phyloP scores from a whole-genome alignment of 306 rosid genomes.

The Medicago truncatula region DNA sequence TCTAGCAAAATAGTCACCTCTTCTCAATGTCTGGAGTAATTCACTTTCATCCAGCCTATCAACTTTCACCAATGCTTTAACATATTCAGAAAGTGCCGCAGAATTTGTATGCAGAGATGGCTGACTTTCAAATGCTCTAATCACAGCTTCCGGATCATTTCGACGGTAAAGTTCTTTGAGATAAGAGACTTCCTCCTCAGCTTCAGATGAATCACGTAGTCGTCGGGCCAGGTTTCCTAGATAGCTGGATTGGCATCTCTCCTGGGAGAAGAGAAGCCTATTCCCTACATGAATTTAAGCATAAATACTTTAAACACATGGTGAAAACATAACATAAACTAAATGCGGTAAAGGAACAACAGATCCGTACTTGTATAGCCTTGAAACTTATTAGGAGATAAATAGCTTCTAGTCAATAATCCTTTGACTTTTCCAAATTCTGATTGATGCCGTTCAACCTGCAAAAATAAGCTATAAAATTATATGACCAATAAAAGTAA shows the following conservation, averaged over 20 bases:
- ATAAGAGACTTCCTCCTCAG: constrained; percentile 85
- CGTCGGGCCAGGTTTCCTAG: constrained; percentile 77
- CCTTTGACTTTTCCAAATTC: constrained; percentile 50
- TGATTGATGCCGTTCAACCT: constrained; percentile 67
- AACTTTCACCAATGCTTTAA: constrained; percentile 81
- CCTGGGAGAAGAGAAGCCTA: constrained; percentile 52
- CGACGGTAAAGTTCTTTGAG: constrained; percentile 79
- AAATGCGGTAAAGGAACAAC: constrained; percentile 15
- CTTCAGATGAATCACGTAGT: constrained; percentile 53
- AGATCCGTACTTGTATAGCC: constrained; percentile 55
- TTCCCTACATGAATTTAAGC: constrained; percentile 55
- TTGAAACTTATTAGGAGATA: constrained; percentile 49
- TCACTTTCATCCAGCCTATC: constrained; percentile 86
- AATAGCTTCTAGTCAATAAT: constrained; percentile 53
- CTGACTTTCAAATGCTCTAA: constrained; percentile 81
- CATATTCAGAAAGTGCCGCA: constrained; percentile 81
- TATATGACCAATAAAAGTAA: background rate
- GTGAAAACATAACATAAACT: constrained; percentile 9
- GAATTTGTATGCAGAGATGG: constrained; percentile 75
- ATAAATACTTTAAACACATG: constrained; percentile 20
- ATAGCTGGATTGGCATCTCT: constrained; percentile 75
- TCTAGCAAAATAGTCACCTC: constrained; percentile 61
- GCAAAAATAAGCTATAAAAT: constrained; percentile 44
- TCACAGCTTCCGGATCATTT: constrained; percentile 87
- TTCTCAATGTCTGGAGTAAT: constrained; percentile 74